Evolutionary conservation across 352 stramenopile species (phyloP).

Genomic region (Phytophthora crassamura): DNA sequence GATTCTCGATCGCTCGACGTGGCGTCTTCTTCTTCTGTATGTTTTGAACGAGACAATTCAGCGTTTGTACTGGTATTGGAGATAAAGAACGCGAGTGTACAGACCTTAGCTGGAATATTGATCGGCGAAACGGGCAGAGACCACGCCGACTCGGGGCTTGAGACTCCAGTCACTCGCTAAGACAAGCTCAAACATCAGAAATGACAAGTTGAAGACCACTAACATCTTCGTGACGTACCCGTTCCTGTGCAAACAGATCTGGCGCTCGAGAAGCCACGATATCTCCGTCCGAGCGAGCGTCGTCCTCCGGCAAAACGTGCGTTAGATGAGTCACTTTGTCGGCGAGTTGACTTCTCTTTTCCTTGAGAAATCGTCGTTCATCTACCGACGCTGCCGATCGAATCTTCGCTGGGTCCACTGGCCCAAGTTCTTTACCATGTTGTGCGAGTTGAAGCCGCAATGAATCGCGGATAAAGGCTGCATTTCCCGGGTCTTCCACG

Average conservation of each 20-base stretch:
- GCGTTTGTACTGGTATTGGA: neutral
- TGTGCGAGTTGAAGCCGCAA: conserved; percentile 52
- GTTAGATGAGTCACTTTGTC: conserved; percentile 55
- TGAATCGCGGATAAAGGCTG: conserved; percentile 46
- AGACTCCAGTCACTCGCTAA: conserved; percentile 13
- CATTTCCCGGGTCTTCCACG: conserved; percentile 51
- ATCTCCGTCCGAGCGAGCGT: conserved; percentile 30
- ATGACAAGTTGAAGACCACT: neutral
- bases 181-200: neutral
- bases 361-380: conserved; percentile 35
- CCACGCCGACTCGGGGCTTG: conserved; percentile 22
- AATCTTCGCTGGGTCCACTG: conserved; percentile 58
- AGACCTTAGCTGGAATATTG: conserved; percentile 39
- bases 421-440: conserved; percentile 37
- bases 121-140: conserved; percentile 60
- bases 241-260: conserved; percentile 54
- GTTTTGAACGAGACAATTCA: neutral
- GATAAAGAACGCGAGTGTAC: neutral
- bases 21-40: conserved; percentile 15
- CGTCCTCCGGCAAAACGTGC: conserved; percentile 41
- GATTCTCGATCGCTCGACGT: conserved; percentile 42
- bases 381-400: conserved; percentile 45
- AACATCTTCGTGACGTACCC: conserved; percentile 27
- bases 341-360: conserved; percentile 47
- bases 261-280: conserved; percentile 32